phyloP scores from a whole-genome alignment of 2,329 filamentous ascomycete species.

The Calonectria honghensis region DNA sequence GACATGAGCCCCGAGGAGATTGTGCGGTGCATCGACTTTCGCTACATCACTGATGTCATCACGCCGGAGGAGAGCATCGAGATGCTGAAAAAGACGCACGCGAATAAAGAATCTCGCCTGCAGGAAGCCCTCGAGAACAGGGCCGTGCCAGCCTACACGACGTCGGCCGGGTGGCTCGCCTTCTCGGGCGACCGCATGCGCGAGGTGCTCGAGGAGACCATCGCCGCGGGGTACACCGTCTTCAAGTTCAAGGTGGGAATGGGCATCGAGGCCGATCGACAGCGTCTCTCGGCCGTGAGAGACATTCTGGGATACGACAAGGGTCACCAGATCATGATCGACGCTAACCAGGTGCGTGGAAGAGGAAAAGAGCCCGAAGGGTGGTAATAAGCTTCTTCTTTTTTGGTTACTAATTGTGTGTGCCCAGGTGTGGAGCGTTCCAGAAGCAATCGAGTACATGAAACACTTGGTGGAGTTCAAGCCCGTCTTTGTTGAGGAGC shows the following conservation, averaged over 20 bases:
- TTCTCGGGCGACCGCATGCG: slow-evolving; percentile 93
- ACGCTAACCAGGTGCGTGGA: slow-evolving; percentile 82
- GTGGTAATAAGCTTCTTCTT: neutral
- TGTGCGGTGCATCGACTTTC: slow-evolving; percentile 92
- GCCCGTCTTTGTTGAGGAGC: slow-evolving; percentile 97
- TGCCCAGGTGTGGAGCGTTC: slow-evolving; percentile 84
- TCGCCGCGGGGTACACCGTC: slow-evolving; percentile 85
- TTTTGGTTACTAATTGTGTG: neutral
- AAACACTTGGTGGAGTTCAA: slow-evolving; percentile 86
- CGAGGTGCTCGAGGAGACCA: slow-evolving; percentile 81
- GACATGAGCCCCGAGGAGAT: slow-evolving; percentile 94
- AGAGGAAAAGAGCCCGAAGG: neutral
- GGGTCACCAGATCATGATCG: slow-evolving; percentile 91
- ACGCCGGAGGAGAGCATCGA: slow-evolving; percentile 88
- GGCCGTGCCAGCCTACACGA: slow-evolving; percentile 93
- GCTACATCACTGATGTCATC: slow-evolving; percentile 93
- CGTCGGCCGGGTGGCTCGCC: slow-evolving; percentile 92
- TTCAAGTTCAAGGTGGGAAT: slow-evolving; percentile 95
- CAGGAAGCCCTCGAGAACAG: slow-evolving; percentile 82
- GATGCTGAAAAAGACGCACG: slow-evolving; percentile 79
- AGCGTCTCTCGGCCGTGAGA: slow-evolving; percentile 82
- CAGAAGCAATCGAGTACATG: slow-evolving; percentile 93
- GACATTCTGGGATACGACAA: slow-evolving; percentile 88
- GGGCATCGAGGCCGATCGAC: slow-evolving; percentile 81
- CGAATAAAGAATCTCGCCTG: slow-evolving; percentile 81